Percentiles rank a stretch among this genome's conserved stretches.
Evolutionary conservation across 257 asterid genomes (phyloP).

Genomic region (Thymus quinquecostatus): DNA sequence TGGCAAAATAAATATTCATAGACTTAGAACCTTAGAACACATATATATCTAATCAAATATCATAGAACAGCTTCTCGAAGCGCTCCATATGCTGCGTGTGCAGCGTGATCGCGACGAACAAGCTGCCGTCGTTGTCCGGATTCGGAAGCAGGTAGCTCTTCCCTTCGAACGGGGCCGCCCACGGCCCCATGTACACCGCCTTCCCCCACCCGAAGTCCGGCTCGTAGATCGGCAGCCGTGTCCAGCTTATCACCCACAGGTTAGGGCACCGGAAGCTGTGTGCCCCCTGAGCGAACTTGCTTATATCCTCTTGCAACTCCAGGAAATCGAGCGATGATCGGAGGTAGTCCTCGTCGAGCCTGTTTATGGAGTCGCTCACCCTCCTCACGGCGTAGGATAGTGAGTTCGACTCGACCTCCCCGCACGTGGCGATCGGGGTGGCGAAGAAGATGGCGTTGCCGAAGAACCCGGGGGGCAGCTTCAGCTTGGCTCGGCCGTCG

Average conservation of each 20-base stretch:
- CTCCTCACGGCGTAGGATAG: neutral
- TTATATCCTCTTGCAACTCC: constrained; percentile 1
- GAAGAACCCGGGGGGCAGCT: constrained; percentile 14
- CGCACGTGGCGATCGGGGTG: constrained; percentile 21
- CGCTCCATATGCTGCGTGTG: constrained; percentile 50
- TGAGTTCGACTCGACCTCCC: constrained; percentile 16
- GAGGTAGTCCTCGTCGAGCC: constrained; percentile 23
- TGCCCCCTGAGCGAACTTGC: constrained; percentile 8
- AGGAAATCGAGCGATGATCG: constrained; percentile 7
- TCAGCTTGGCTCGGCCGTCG: constrained; percentile 7
- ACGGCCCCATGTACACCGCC: constrained; percentile 23
- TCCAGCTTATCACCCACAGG: constrained; percentile 22
- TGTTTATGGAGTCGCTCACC: neutral
- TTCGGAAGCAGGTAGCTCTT: constrained; percentile 6
- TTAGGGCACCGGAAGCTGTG: constrained; percentile 23
- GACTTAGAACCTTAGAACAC: no score
- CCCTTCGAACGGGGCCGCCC: constrained; percentile 28
- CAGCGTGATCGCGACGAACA: constrained; percentile 3
- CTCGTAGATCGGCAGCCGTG: constrained; percentile 4
- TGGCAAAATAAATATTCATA: no score
- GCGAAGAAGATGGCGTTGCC: constrained; percentile 28
- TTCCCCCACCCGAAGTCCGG: constrained; percentile 32
- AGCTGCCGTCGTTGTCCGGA: constrained; percentile 22
- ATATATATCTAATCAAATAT: constrained; percentile 11
- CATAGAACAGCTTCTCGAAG: constrained; percentile 53